Conservation (phyloP, 2,329 filamentous ascomycete species). For the Claviceps spartinae region DNA sequence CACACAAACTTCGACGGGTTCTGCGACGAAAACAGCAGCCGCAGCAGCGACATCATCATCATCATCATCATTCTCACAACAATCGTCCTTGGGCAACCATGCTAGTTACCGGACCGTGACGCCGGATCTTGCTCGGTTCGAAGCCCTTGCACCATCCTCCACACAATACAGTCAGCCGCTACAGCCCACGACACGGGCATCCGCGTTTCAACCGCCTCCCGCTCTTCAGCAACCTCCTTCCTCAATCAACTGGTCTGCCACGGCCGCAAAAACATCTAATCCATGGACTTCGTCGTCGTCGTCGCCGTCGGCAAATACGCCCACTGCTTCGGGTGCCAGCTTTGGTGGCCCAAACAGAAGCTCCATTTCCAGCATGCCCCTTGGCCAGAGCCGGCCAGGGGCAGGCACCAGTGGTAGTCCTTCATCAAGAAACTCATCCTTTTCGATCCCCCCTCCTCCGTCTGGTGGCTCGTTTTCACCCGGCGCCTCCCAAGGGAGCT, state of each 20-base stretch:
- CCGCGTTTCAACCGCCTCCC: constrained; percentile 15
- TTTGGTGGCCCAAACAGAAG: constrained; percentile 22
- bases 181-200: constrained; percentile 26
- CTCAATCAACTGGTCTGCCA: constrained; percentile 37
- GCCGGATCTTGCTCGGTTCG: constrained; percentile 42
- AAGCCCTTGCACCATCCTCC: constrained; percentile 40
- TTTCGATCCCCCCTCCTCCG: constrained; percentile 45
- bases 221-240: constrained; percentile 6
- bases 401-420: constrained; percentile 12
- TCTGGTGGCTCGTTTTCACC: constrained; percentile 20
- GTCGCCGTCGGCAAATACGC: constrained; percentile 6
- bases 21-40: constrained; percentile 10
- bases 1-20: constrained; percentile 34
- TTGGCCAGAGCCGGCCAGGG: constrained; percentile 27
- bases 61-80: constrained; percentile 9
- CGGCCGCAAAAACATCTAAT: constrained; percentile 26
- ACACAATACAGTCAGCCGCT: constrained; percentile 52
- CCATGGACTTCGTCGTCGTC: constrained; percentile 29
- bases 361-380: constrained; percentile 34
- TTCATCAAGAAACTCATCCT: constrained; percentile 29
- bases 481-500: constrained; percentile 17
- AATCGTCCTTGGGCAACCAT: constrained; percentile 13
- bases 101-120: constrained; percentile 41
- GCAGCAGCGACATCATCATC: not conserved
- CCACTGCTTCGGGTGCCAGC: constrained; percentile 17